Percentiles rank a stretch among this genome's conserved stretches.
Evolutionary conservation across 202 grass and related monocot genomes (phyloP).

Genomic region (Setaria viridis): DNA sequence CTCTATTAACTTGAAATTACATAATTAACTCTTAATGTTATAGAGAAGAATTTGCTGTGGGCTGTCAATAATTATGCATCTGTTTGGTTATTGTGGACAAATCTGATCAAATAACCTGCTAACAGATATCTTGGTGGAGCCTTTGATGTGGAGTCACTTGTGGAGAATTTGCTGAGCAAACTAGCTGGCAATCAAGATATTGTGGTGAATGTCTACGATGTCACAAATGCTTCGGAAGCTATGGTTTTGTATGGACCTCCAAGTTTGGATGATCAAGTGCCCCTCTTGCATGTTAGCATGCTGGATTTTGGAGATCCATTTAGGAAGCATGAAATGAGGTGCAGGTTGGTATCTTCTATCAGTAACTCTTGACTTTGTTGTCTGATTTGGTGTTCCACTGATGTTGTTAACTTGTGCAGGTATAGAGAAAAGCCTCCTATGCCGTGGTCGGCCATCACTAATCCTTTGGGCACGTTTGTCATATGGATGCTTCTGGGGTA

Average conservation of each 20-base stretch:
- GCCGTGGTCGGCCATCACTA: slow-evolving; percentile 70
- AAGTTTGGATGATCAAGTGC: slow-evolving; percentile 49
- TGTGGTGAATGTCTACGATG: slow-evolving; percentile 92
- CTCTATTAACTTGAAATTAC: background rate
- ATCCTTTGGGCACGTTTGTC: slow-evolving; percentile 77
- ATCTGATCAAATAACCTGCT: slow-evolving; percentile 38
- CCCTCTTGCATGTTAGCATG: slow-evolving; percentile 72
- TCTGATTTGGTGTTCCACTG: slow-evolving; percentile 28
- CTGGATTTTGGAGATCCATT: slow-evolving; percentile 99
- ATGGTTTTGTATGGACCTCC: slow-evolving; percentile 91
- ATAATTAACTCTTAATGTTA: background rate
- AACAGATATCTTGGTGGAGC: slow-evolving; percentile 94
- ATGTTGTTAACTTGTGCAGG: slow-evolving; percentile 52
- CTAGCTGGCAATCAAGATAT: slow-evolving; percentile 97
- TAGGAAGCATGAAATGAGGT: slow-evolving; percentile 93
- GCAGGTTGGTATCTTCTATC: slow-evolving; percentile 64
- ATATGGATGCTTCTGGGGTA: slow-evolving; percentile 88
- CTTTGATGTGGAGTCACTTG: slow-evolving; percentile 93
- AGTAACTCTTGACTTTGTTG: slow-evolving; percentile 17
- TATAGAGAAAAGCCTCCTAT: slow-evolving; percentile 80
- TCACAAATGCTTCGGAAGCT: slow-evolving; percentile 82
- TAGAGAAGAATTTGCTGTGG: background rate
- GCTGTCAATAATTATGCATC: background rate
- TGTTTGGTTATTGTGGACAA: background rate
- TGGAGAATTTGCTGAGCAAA: slow-evolving; percentile 88